These are phyloP conservation scores for Lactifluus hygrophoroides DNA, from an alignment of 768 basidiomycete genomes.

Conservation along the genomic window DNA sequence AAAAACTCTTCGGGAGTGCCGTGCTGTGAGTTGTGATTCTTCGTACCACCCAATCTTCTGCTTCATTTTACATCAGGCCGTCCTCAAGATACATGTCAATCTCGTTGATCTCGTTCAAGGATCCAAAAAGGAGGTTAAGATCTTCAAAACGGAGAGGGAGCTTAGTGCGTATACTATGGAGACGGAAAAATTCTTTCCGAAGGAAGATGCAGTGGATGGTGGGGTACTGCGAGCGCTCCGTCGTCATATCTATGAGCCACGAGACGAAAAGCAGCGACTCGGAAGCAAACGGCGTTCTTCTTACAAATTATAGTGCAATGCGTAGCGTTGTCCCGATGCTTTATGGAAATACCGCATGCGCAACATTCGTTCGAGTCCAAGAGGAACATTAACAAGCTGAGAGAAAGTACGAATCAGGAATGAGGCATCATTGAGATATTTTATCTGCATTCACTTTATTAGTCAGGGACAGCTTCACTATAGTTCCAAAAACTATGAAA, in stretches of 20 bases:
- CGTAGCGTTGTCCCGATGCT: no score
- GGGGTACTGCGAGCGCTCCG: constrained; percentile 27
- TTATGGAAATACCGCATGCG: no score
- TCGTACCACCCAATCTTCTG: background rate
- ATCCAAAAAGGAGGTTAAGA: constrained; percentile 13
- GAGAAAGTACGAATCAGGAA: no score
- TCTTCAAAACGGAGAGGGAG: constrained; percentile 21
- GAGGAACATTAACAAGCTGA: no score
- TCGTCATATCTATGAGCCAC: constrained; percentile 20
- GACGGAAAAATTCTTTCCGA: constrained; percentile 25
- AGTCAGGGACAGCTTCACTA: no score
- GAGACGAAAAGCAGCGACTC: no score
- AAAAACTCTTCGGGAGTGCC: background rate
- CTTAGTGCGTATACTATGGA: constrained; percentile 23
- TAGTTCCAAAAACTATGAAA: no score
- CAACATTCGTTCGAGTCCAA: no score
- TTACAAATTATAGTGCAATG: background rate
- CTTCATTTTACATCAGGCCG: background rate
- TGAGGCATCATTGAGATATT: no score
- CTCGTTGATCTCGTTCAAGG: constrained; percentile 27
- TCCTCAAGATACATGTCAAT: constrained; percentile 23
- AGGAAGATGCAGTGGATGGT: constrained; percentile 24
- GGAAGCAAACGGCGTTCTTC: background rate
- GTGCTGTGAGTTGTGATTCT: background rate
- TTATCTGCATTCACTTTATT: no score